Evolutionary conservation across 768 basidiomycete genomes (phyloP).

Genomic region (Tulasnella sp.): DNA sequence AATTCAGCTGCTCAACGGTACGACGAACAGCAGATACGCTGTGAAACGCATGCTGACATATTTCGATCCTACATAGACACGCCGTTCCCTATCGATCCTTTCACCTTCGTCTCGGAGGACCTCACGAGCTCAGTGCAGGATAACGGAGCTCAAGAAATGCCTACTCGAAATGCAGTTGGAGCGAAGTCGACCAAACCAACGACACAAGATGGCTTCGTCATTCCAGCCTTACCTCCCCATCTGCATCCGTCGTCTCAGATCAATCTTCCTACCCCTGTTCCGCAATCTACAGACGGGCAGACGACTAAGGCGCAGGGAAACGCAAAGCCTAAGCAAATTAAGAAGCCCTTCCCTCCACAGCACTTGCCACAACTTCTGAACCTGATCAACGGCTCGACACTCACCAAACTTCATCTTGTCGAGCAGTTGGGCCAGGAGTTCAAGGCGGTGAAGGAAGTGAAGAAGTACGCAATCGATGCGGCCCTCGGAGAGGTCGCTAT

Average conservation of each 20-base stretch:
- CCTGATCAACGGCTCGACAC: conserved; percentile 50
- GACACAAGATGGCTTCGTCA: conserved; percentile 8
- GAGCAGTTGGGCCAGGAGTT: conserved; percentile 65
- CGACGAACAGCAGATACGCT: conserved; percentile 18
- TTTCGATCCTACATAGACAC: conserved; percentile 39
- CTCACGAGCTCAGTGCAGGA: conserved; percentile 25
- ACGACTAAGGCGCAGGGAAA: conserved; percentile 17
- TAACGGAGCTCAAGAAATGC: conserved; percentile 19
- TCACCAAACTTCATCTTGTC: conserved; percentile 43
- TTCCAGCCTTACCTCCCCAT: conserved; percentile 25
- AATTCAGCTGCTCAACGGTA: conserved; percentile 79
- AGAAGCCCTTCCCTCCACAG: conserved; percentile 10
- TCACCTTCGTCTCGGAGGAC: conserved; percentile 50
- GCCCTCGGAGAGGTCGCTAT: conserved; percentile 60
- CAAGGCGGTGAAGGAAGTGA: conserved; percentile 25
- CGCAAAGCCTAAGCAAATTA: conserved; percentile 20
- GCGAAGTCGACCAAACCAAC: conserved; percentile 21
- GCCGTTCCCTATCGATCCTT: conserved; percentile 63
- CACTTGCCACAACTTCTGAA: conserved; percentile 58
- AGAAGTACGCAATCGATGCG: conserved; percentile 74
- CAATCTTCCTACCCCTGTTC: not conserved
- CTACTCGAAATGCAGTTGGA: conserved; percentile 21
- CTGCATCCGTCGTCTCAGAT: conserved; percentile 6
- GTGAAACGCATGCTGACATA: not conserved
- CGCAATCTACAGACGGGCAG: conserved; percentile 9